These are phyloP conservation scores for Neonectria neomacrospora DNA, from an alignment of 2,329 filamentous ascomycete species.

Conservation along the genomic window DNA sequence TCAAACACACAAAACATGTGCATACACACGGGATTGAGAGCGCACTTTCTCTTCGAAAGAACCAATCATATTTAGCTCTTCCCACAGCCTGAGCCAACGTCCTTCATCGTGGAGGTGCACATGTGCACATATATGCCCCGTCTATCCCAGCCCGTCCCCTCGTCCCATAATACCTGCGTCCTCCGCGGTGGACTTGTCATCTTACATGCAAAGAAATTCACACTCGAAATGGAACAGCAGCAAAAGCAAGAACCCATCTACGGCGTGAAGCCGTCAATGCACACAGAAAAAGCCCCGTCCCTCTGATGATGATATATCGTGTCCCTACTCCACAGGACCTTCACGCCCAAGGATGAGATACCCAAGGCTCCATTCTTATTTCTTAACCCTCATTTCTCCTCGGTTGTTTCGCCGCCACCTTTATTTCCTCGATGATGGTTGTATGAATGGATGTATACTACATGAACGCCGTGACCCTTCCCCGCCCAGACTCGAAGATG, in stretches of 20 bases:
- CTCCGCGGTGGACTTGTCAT: conserved; percentile 10
- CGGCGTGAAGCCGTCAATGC: conserved; percentile 3
- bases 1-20: background rate
- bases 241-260: background rate
- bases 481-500: conserved; percentile 37
- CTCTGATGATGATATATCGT: conserved; percentile 15
- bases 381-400: conserved; percentile 6
- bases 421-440: conserved; percentile 13
- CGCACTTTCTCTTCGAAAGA: background rate
- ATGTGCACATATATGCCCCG: conserved; percentile 12
- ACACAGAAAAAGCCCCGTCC: conserved; percentile 6
- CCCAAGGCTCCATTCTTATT: background rate
- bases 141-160: conserved; percentile 21
- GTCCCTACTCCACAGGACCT: conserved; percentile 11
- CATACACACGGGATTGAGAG: too few relatives aligned
- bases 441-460: conserved; percentile 34
- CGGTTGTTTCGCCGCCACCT: conserved; percentile 9
- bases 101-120: conserved; percentile 6
- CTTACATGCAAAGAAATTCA: conserved; percentile 26
- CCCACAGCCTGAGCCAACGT: conserved; percentile 7
- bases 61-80: conserved; percentile 5
- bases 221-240: conserved; percentile 9
- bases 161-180: conserved; percentile 1
- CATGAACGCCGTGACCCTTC: conserved; percentile 42
- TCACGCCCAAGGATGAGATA: background rate